Evolutionary conservation across 352 stramenopile species (phyloP).

Genomic region (Hyaloperonospora arabidopsidis): DNA sequence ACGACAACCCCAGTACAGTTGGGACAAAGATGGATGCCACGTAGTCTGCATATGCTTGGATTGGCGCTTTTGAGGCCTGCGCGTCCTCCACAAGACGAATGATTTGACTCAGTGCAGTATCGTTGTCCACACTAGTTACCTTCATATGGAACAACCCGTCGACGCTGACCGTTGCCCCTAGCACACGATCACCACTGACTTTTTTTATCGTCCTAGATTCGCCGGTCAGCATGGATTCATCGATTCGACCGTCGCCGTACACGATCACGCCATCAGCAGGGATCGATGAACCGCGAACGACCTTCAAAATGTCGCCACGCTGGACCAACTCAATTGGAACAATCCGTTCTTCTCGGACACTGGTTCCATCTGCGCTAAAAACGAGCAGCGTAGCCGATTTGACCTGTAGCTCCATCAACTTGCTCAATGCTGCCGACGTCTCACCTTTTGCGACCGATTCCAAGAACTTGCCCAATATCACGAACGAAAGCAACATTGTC

Average conservation of each 20-base stretch:
- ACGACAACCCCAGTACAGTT: conserved; percentile 87
- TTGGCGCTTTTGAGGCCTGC: conserved; percentile 95
- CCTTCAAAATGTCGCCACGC: conserved; percentile 88
- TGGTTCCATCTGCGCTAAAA: conserved; percentile 46
- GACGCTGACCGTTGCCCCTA: conserved; percentile 89
- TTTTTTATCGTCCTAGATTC: conserved; percentile 94
- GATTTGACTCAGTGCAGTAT: conserved; percentile 95
- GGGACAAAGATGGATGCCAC: conserved; percentile 95
- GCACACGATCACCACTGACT: conserved; percentile 66
- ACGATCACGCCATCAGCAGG: conserved; percentile 91
- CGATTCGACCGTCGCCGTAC: conserved; percentile 83
- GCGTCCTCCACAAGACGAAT: conserved; percentile 97
- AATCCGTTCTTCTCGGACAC: conserved; percentile 59
- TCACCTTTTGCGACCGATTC: conserved; percentile 90
- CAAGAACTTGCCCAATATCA: conserved; percentile 97
- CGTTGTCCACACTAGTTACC: conserved; percentile 88
- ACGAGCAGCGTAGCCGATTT: conserved; percentile 92
- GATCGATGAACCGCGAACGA: conserved; percentile 88
- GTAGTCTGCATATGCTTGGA: conserved; percentile 96
- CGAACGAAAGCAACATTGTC: conserved; percentile 97
- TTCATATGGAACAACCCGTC: conserved; percentile 88
- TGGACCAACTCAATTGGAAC: conserved; percentile 87
- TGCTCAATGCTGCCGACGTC: conserved; percentile 92
- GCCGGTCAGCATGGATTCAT: conserved; percentile 94
- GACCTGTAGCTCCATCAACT: conserved; percentile 93